Conservation (phyloP, 169 alveolate species). For the Eimeria necatrix region DNA sequence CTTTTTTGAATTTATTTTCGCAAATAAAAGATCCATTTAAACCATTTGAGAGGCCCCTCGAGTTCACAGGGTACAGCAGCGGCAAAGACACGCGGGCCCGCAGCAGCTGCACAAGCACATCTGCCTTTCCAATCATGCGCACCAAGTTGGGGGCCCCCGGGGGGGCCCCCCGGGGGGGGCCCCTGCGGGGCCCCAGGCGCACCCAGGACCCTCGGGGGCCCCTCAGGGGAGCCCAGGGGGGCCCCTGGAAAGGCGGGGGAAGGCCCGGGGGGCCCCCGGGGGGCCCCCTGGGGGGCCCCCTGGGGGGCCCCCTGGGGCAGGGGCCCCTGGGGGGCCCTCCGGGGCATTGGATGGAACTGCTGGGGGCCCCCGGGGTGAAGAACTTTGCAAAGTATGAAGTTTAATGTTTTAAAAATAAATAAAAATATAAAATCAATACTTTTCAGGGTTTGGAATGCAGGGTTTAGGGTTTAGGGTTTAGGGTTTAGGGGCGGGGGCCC, state of each 20-base stretch:
- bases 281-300: background rate
- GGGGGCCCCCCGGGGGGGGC: background rate
- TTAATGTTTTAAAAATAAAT: background rate
- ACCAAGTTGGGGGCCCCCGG: conserved; percentile 7
- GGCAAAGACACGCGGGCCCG: conserved; percentile 87
- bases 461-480: conserved; percentile 2
- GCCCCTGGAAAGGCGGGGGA: conserved; percentile 20
- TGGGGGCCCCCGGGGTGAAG: background rate
- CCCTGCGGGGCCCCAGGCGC: no score
- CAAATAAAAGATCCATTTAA: background rate
- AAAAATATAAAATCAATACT: no score
- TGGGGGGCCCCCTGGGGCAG: background rate
- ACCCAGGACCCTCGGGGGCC: background rate
- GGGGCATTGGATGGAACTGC: background rate
- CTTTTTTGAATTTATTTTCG: background rate
- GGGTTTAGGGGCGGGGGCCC: conserved; percentile 1
- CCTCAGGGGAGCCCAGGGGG: background rate
- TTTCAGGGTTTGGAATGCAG: background rate
- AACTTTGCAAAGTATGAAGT: background rate
- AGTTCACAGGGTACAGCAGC: conserved; percentile 86
- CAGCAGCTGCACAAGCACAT: conserved; percentile 82
- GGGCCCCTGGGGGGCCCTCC: background rate
- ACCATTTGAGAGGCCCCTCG: conserved; percentile 36
- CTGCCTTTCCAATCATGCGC: conserved; percentile 80
- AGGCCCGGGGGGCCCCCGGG: background rate